Evolutionary conservation across 257 asterid genomes (phyloP), one percentile per base, ranked within the genome.

Genomic region (Nicotiana tomentosiformis): DNA sequence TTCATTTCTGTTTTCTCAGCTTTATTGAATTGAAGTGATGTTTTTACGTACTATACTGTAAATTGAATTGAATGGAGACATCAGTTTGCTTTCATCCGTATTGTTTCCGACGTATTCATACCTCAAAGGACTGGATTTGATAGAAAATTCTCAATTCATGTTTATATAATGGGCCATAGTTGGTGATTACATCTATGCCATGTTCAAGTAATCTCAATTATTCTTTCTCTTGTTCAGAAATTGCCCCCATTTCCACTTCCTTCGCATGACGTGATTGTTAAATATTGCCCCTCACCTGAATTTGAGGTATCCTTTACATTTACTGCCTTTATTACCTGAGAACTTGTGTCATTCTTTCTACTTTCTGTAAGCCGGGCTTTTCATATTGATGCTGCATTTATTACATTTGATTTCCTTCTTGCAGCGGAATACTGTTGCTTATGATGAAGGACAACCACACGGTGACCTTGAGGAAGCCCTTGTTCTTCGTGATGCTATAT

Each of bases 241-340:
- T 81, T 94, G 84, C 98, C 98, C 2, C 96, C 88, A 43, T 95
- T 95, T 90, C 98, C 99, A 1, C 97, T 95, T 68, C 99, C 99
- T n/a, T 90, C 97, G 1, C 97, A 95, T 43, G 99, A 95, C 9
- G 97, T 94, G 15, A 90, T 95, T 29, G 91, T 91, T 57, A 91
- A 61, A 72, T 87, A 94, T 84, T 91, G 98, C 96, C 96, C 97
- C 49, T 96, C 99, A 11, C 72, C 84, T 8, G 97, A 92, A 77
- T 95, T 95, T 80, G 98, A 90, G 93, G 91, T 89, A 85, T 65
- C 61, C 49, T 66, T 49, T 62, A 53, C 51, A 30, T 60, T 62
- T 61, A 10, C 49, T 23, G 39, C 77, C 53, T 17, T 80, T 64
- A 46, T 65, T 43, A 65, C 64, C 57, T 29, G 49, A 14, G 8